Conservation (phyloP, 2,329 filamentous ascomycete species). For the Zelopaecilomyces penicillatus region DNA sequence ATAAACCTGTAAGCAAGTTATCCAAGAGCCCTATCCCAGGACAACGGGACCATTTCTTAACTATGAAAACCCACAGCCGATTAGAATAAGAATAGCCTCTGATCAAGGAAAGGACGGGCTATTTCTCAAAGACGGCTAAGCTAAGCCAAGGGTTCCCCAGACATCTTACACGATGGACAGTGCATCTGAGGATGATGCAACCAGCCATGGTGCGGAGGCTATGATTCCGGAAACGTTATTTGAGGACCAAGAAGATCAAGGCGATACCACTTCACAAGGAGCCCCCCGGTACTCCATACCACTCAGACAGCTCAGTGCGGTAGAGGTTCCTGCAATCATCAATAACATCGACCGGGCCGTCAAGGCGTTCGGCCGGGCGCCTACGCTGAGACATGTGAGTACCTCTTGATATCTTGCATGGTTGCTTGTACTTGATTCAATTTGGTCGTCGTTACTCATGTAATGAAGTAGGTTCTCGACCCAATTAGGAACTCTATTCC, state of each 20-base stretch:
- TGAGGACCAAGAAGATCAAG: slow-evolving; percentile 1
- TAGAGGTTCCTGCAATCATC: slow-evolving; percentile 36
- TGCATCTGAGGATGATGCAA: neutral
- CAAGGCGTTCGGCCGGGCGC: slow-evolving; percentile 32
- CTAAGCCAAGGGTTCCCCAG: too few relatives aligned
- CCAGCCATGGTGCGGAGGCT: slow-evolving; percentile 3
- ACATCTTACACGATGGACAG: neutral
- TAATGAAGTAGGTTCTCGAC: slow-evolving; percentile 33
- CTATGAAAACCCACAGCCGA: too few relatives aligned
- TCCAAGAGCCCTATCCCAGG: too few relatives aligned
- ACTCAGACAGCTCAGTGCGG: slow-evolving; percentile 27
- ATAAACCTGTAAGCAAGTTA: too few relatives aligned
- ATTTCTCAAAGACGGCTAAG: too few relatives aligned
- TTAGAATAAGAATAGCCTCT: too few relatives aligned
- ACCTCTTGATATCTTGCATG: neutral
- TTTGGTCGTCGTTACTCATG: neutral
- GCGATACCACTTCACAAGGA: slow-evolving; percentile 9
- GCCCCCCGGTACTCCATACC: slow-evolving; percentile 29
- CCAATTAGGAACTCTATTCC: slow-evolving; percentile 46
- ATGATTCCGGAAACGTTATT: neutral
- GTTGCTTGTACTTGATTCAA: neutral
- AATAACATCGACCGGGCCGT: slow-evolving; percentile 35
- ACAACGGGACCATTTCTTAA: too few relatives aligned
- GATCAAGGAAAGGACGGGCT: too few relatives aligned
- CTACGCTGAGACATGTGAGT: slow-evolving; percentile 31